Conservation (phyloP, 2,329 filamentous ascomycete species). For the Dactylellina cionopaga region DNA sequence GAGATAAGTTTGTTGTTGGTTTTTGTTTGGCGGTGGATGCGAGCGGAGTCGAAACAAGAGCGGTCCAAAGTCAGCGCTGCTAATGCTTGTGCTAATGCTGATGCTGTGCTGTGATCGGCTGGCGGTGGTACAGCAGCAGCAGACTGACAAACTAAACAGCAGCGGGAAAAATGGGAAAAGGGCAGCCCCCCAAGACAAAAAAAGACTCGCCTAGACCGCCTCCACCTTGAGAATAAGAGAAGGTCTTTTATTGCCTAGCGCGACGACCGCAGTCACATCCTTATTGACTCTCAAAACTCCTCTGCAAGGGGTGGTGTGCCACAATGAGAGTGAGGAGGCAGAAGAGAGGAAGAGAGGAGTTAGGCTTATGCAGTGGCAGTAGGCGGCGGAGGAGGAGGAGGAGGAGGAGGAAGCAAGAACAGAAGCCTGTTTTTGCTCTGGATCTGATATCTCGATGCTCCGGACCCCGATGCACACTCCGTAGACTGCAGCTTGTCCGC, state of each 20-base stretch:
- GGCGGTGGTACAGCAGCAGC: slow-evolving; percentile 8
- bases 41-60: slow-evolving; percentile 6
- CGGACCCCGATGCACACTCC: too few relatives aligned
- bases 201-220: slow-evolving; percentile 50
- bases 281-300: too few relatives aligned
- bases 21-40: slow-evolving; percentile 8
- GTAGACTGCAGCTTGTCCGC: too few relatives aligned
- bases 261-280: slow-evolving; percentile 19
- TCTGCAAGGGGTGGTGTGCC: slow-evolving; percentile 16
- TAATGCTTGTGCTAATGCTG: not conserved
- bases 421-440: too few relatives aligned
- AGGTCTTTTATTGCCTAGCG: not conserved
- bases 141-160: too few relatives aligned
- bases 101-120: too few relatives aligned
- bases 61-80: not conserved
- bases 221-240: not conserved
- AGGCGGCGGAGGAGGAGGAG: not conserved
- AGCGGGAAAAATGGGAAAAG: not conserved
- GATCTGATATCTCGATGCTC: too few relatives aligned
- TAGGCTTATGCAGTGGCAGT: not conserved
- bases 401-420: not conserved
- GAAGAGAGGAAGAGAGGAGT: not conserved
- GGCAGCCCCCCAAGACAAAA: not conserved
- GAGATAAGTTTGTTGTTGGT: not conserved
- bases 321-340: not conserved